Percentiles rank a stretch among this genome's conserved stretches.
These are phyloP conservation scores for Populus hybrid DNA, from an alignment of 441 rosid species.

Conservation along the genomic window DNA sequence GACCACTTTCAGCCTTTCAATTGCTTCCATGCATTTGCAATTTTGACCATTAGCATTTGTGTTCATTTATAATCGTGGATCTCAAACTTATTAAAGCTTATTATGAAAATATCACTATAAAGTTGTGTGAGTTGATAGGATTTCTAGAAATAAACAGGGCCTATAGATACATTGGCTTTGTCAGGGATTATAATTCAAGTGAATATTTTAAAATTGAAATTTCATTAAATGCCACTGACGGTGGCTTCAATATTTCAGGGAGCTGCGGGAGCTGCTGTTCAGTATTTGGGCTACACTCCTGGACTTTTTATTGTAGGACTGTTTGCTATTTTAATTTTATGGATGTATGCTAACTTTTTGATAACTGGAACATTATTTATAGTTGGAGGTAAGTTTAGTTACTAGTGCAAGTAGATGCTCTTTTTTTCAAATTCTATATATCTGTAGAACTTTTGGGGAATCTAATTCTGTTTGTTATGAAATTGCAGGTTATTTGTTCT, in stretches of 20 bases:
- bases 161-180: constrained; percentile 4
- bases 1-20: neutral
- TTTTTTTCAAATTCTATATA: neutral
- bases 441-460: neutral
- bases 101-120: neutral
- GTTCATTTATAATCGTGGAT: neutral
- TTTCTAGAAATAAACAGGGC: neutral
- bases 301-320: constrained; percentile 93
- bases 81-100: neutral
- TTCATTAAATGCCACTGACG: constrained; percentile 14
- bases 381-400: constrained; percentile 73
- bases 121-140: neutral
- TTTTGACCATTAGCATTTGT: neutral
- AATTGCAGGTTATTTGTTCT: constrained; percentile 88
- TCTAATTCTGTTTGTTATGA: constrained; percentile 17
- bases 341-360: constrained; percentile 99
- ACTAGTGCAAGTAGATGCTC: neutral
- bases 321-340: constrained; percentile 76
- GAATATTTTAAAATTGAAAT: neutral
- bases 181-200: neutral
- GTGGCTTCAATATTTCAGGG: constrained; percentile 54
- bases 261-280: constrained; percentile 87
- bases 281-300: constrained; percentile 89
- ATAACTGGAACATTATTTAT: constrained; percentile 90
- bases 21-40: neutral